Evolutionary conservation across 148 eudicot species (phyloP).

Genomic region (Diospyros lotus): DNA sequence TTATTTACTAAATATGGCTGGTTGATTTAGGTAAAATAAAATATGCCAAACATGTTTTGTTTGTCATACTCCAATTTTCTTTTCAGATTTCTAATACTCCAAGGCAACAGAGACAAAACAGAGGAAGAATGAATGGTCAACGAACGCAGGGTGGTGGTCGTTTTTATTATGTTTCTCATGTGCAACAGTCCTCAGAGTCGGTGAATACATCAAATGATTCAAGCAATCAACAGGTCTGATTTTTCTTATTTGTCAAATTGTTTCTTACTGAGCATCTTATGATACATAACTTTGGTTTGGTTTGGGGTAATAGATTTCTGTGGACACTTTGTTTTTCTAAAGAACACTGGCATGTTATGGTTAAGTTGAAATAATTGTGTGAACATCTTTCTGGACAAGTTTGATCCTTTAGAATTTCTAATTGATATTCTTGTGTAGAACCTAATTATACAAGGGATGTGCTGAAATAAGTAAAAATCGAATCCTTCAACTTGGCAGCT

Average conservation of each 20-base stretch:
- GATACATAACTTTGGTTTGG: slow-evolving; percentile 1
- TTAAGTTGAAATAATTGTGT: not conserved
- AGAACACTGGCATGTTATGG: not conserved
- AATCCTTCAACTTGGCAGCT: not conserved
- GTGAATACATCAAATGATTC: slow-evolving; percentile 29
- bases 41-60: slow-evolving; percentile 1
- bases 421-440: not conserved
- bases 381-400: not conserved
- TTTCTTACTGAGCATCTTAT: not conserved
- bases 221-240: slow-evolving; percentile 46
- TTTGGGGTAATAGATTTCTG: not conserved
- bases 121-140: slow-evolving; percentile 42
- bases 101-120: slow-evolving; percentile 43
- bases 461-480: not conserved
- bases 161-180: slow-evolving; percentile 16
- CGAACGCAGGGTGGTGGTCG: slow-evolving; percentile 29
- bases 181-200: slow-evolving; percentile 24
- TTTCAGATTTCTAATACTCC: slow-evolving; percentile 37
- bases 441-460: not conserved
- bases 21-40: not conserved
- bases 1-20: not conserved
- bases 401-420: not conserved
- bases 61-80: not conserved
- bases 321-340: too few species aligned
- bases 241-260: not conserved